These are phyloP conservation scores for Beauveria scarabaeidicola DNA, from an alignment of 2,329 filamentous ascomycete genomes.

Conservation along the genomic window DNA sequence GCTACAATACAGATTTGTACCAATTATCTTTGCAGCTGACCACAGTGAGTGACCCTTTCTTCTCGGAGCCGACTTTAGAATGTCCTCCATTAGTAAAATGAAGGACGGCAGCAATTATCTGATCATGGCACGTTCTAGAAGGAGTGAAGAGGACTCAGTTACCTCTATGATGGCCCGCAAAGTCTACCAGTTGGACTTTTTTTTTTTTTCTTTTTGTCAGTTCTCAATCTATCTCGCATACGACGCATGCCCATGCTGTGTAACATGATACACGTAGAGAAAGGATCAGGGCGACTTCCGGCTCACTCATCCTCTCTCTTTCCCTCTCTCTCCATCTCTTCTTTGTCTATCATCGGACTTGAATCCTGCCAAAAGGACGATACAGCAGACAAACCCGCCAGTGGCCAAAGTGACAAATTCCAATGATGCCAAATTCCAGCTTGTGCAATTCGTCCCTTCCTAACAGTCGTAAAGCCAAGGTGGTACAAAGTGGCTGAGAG, in stretches of 20 bases:
- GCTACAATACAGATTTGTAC: not conserved
- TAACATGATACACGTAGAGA: not conserved
- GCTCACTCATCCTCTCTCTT: not conserved
- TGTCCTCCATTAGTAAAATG: not conserved
- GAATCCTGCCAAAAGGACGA: not conserved
- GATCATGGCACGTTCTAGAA: not conserved
- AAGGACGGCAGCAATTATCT: not conserved
- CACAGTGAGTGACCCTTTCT: too few relatives aligned
- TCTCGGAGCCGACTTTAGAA: too few relatives aligned
- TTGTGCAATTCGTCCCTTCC: too few relatives aligned
- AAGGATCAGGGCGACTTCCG: not conserved
- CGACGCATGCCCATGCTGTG: not conserved
- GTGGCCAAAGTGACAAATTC: too few relatives aligned
- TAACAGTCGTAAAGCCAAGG: too few relatives aligned
- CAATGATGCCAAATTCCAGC: too few relatives aligned
- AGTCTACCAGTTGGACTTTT: not conserved
- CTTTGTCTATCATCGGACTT: not conserved
- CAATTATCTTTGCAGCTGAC: too few relatives aligned
- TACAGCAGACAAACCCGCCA: too few relatives aligned
- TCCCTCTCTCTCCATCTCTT: not conserved
- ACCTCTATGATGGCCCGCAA: not conserved
- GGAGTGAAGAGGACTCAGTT: not conserved
- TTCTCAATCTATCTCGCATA: constrained; percentile 4
- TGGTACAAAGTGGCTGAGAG: too few relatives aligned
- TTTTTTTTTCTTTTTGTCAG: not conserved